Evolutionary conservation across 768 basidiomycete species (phyloP).

Genomic region (Lactarius sp.): DNA sequence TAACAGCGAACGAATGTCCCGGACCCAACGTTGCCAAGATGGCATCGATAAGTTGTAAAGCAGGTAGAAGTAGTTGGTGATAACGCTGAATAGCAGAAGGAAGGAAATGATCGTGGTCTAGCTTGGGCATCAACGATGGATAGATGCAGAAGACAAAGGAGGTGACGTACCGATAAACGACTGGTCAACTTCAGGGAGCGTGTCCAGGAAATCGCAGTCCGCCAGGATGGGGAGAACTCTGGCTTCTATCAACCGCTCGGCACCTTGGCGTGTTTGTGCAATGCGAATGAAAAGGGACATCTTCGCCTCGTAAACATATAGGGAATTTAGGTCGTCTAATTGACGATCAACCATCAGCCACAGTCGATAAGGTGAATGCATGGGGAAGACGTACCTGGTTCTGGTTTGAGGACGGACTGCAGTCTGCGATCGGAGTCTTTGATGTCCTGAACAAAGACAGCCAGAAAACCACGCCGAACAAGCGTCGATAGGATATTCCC

Average conservation of each 20-base stretch:
- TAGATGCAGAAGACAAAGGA: constrained; percentile 1
- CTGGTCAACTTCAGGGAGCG: constrained; percentile 78
- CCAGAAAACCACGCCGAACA: constrained; percentile 68
- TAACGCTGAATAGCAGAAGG: constrained; percentile 85
- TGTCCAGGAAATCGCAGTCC: constrained; percentile 83
- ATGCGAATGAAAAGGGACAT: constrained; percentile 85
- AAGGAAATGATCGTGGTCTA: constrained; percentile 83
- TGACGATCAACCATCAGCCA: neutral
- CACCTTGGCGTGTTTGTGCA: constrained; percentile 76
- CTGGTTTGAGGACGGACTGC: constrained; percentile 75
- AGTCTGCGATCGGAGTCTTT: constrained; percentile 78
- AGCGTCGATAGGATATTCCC: constrained; percentile 55
- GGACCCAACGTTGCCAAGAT: constrained; percentile 73
- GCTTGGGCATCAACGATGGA: constrained; percentile 1
- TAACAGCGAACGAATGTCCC: constrained; percentile 59
- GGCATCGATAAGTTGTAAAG: constrained; percentile 73
- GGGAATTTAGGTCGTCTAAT: constrained; percentile 79
- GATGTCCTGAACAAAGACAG: constrained; percentile 76
- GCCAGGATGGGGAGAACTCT: constrained; percentile 70
- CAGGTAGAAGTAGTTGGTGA: constrained; percentile 85
- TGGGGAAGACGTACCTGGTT: constrained; percentile 58
- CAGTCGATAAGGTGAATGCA: neutral
- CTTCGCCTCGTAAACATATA: constrained; percentile 94
- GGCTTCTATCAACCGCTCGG: constrained; percentile 77
- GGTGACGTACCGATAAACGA: constrained; percentile 64